A percentile compares a stretch with the other conserved stretches of the same genome.
Evolutionary conservation across 352 stramenopile genomes (phyloP).

Genomic region (Phytopythium aichiense): DNA sequence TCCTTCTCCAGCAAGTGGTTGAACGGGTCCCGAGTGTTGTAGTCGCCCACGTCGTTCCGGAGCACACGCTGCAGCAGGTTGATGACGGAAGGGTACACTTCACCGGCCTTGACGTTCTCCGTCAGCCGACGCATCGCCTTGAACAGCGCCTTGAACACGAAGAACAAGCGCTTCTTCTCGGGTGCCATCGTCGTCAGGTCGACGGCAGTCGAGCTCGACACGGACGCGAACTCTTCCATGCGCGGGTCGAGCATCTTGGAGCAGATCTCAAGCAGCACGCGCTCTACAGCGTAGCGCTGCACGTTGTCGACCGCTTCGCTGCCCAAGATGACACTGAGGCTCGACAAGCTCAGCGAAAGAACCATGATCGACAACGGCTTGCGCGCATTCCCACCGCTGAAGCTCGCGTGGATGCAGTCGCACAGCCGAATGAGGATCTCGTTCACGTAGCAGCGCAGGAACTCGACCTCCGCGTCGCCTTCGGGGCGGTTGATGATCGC

Average conservation of each 20-base stretch:
- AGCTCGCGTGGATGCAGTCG: conserved; percentile 69
- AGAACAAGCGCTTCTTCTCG: conserved; percentile 56
- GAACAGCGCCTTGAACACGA: conserved; percentile 70
- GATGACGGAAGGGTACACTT: conserved; percentile 75
- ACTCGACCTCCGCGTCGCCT: conserved; percentile 52
- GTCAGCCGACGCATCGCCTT: conserved; percentile 54
- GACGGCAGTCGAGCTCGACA: conserved; percentile 30
- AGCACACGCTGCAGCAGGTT: conserved; percentile 79
- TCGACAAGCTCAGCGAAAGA: conserved; percentile 69
- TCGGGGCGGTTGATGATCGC: conserved; percentile 62
- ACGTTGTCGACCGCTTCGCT: conserved; percentile 55
- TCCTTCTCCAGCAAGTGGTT: conserved; percentile 76
- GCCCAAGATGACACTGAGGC: conserved; percentile 54
- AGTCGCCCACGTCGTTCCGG: conserved; percentile 74
- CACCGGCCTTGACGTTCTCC: conserved; percentile 53
- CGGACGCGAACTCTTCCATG: conserved; percentile 52
- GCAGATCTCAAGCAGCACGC: conserved; percentile 68
- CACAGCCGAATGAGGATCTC: conserved; percentile 73
- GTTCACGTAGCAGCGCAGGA: conserved; percentile 74
- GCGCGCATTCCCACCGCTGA: conserved; percentile 52
- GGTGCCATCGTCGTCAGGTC: conserved; percentile 36
- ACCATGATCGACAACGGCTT: conserved; percentile 68
- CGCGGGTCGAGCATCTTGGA: conserved; percentile 71
- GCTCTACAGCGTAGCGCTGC: conserved; percentile 73
- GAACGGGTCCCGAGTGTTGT: conserved; percentile 63